These are phyloP conservation scores for Penicillium antarcticum DNA, from an alignment of 495 filamentous ascomycete species.

Conservation along the genomic window DNA sequence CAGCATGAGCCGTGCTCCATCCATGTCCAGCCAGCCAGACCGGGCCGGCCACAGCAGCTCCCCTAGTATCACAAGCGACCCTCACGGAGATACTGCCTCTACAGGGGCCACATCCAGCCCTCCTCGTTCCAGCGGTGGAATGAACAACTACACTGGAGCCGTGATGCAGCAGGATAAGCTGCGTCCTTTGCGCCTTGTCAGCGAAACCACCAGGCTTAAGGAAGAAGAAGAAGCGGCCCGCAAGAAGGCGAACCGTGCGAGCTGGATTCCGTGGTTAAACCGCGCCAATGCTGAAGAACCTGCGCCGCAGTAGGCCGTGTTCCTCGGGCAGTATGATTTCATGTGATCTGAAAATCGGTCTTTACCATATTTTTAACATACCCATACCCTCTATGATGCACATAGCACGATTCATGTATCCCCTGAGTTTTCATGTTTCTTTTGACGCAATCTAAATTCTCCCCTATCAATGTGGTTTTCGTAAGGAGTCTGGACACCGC, in stretches of 20 bases:
- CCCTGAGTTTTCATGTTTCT: slow-evolving; percentile 11
- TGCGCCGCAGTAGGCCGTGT: slow-evolving; percentile 6
- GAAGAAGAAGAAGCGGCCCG: slow-evolving; percentile 49
- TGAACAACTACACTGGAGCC: slow-evolving; percentile 52
- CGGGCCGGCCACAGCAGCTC: slow-evolving; percentile 48
- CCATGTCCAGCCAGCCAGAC: slow-evolving; percentile 44
- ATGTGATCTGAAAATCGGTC: slow-evolving; percentile 23
- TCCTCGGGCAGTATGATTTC: slow-evolving; percentile 19
- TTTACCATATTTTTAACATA: slow-evolving; percentile 26
- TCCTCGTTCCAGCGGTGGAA: slow-evolving; percentile 52
- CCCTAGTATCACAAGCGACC: slow-evolving; percentile 58
- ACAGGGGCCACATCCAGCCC: slow-evolving; percentile 51
- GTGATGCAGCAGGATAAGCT: slow-evolving; percentile 74
- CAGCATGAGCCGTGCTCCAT: slow-evolving; percentile 45
- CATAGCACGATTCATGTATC: slow-evolving; percentile 25
- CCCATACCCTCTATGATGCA: slow-evolving; percentile 25
- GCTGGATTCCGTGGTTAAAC: slow-evolving; percentile 62
- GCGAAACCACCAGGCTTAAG: slow-evolving; percentile 38
- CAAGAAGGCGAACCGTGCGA: slow-evolving; percentile 58
- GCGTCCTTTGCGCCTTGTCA: slow-evolving; percentile 79
- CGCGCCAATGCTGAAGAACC: slow-evolving; percentile 25
- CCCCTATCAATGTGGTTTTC: background rate
- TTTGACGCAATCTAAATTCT: slow-evolving; percentile 14
- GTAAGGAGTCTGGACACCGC: slow-evolving; percentile 1
- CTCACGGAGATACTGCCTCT: slow-evolving; percentile 49